Percentiles rank a stretch among this genome's conserved stretches.
These are phyloP conservation scores for Penicillium italicum DNA, from an alignment of 2,329 filamentous ascomycete species.

Conservation along the genomic window DNA sequence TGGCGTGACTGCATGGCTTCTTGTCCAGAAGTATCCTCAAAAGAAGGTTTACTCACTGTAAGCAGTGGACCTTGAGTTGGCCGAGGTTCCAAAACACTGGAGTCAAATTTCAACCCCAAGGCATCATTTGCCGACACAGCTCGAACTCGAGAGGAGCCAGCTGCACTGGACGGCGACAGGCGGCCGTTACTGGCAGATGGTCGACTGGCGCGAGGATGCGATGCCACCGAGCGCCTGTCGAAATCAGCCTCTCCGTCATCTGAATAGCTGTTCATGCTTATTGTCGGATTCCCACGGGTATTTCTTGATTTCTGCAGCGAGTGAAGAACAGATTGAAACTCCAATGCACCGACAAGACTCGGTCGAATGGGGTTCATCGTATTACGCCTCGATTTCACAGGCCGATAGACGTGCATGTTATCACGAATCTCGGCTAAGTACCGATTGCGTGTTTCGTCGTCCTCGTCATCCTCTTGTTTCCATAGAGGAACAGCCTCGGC, in stretches of 20 bases:
- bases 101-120: conserved; percentile 45
- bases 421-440: conserved; percentile 78
- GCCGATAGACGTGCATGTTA: conserved; percentile 84
- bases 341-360: conserved; percentile 86
- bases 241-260: conserved; percentile 55
- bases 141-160: conserved; percentile 38
- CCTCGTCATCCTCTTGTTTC: conserved; percentile 52
- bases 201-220: conserved; percentile 42
- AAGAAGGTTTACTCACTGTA: conserved; percentile 42
- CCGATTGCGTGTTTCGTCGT: conserved; percentile 54
- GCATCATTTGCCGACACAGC: conserved; percentile 61
- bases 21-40: conserved; percentile 18
- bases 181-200: conserved; percentile 20
- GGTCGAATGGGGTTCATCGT: conserved; percentile 83
- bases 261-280: conserved; percentile 67
- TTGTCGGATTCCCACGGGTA: conserved; percentile 61
- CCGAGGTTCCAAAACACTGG: conserved; percentile 28
- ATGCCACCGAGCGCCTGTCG: conserved; percentile 47
- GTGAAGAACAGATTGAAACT: conserved; percentile 88
- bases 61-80: conserved; percentile 29
- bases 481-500: conserved; percentile 44
- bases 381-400: conserved; percentile 61
- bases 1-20: conserved; percentile 14
- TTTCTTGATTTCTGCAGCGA: conserved; percentile 80
- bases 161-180: conserved; percentile 25